A percentile compares a stretch with the other conserved stretches of the same genome.
phyloP scores from a whole-genome alignment of 768 basidiomycete genomes.

The Mycena metata region DNA sequence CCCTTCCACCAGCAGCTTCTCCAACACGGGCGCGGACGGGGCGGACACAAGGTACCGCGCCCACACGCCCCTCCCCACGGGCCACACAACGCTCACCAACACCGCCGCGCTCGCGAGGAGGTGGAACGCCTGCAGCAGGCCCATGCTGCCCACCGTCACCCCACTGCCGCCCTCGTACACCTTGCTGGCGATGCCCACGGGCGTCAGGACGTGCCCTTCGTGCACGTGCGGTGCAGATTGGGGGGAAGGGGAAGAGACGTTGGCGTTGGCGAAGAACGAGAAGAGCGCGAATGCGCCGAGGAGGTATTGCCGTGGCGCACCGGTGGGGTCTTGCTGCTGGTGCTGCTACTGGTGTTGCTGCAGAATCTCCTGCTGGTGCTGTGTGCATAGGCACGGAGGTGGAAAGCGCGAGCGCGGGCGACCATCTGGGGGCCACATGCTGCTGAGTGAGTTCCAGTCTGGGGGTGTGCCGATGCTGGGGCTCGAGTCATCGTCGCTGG shows the following conservation, averaged over 20 bases:
- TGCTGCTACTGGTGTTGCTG: too few species aligned
- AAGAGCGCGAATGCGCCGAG: conserved; percentile 88
- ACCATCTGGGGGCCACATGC: too few species aligned
- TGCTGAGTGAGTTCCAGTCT: too few species aligned
- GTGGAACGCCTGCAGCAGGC: conserved; percentile 75
- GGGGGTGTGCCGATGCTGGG: too few species aligned
- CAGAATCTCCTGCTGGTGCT: too few species aligned
- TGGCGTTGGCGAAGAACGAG: conserved; percentile 86
- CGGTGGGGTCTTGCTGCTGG: conserved; percentile 44
- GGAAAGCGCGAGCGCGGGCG: too few species aligned
- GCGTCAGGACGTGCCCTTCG: conserved; percentile 70
- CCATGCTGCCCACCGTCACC: conserved; percentile 54
- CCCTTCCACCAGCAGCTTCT: too few species aligned
- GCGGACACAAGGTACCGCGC: too few species aligned
- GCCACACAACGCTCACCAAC: conserved; percentile 67
- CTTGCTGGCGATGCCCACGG: too few species aligned
- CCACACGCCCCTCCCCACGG: conserved; percentile 47
- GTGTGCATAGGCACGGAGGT: conserved; percentile 37
- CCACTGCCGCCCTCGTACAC: too few species aligned
- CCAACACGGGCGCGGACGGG: too few species aligned
- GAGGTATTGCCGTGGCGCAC: conserved; percentile 72
- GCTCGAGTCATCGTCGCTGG: too few species aligned
- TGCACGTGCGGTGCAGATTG: conserved; percentile 68
- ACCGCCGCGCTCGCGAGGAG: conserved; percentile 75
- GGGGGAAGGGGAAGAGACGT: conserved; percentile 65